These are phyloP conservation scores for Xerocomellus intermedius DNA, from an alignment of 768 basidiomycete species.

Conservation along the genomic window DNA sequence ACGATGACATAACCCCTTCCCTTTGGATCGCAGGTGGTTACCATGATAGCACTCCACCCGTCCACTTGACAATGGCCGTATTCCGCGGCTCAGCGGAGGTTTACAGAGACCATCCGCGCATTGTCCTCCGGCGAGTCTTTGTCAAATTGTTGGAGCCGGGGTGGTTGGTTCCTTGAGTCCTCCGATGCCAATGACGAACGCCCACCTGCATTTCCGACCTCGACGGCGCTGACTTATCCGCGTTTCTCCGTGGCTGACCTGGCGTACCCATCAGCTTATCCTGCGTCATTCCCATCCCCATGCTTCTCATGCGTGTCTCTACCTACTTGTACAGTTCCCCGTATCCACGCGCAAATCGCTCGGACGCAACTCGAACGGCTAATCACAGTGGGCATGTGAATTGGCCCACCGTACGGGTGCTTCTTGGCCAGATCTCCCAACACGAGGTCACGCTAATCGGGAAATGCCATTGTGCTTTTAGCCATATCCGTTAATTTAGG, in stretches of 20 bases:
- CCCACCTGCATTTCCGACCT: slow-evolving; percentile 21
- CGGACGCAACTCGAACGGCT: slow-evolving; percentile 15
- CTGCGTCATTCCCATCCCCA: slow-evolving; percentile 8
- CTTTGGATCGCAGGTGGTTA: not conserved
- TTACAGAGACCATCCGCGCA: not conserved
- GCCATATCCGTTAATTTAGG: slow-evolving; percentile 33
- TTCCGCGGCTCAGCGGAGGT: slow-evolving; percentile 18
- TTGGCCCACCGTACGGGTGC: slow-evolving; percentile 3
- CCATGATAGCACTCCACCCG: not conserved
- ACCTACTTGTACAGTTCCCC: not conserved
- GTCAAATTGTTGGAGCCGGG: slow-evolving; percentile 8
- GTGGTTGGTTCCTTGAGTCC: slow-evolving; percentile 3
- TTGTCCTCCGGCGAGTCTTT: not conserved
- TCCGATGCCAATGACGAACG: slow-evolving; percentile 4
- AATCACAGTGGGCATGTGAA: slow-evolving; percentile 13
- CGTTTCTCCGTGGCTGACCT: not conserved
- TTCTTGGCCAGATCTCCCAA: slow-evolving; percentile 25
- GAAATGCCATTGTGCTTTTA: slow-evolving; percentile 23
- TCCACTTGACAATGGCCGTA: not conserved
- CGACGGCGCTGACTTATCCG: slow-evolving; percentile 19
- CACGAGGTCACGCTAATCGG: slow-evolving; percentile 26
- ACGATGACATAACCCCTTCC: slow-evolving; percentile 28
- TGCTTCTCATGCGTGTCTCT: slow-evolving; percentile 10
- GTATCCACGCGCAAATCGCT: slow-evolving; percentile 18
- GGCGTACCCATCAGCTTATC: not conserved